These are phyloP conservation scores for Monosporascus sp. DNA, from an alignment of 2,329 filamentous ascomycete genomes.

Conservation along the genomic window DNA sequence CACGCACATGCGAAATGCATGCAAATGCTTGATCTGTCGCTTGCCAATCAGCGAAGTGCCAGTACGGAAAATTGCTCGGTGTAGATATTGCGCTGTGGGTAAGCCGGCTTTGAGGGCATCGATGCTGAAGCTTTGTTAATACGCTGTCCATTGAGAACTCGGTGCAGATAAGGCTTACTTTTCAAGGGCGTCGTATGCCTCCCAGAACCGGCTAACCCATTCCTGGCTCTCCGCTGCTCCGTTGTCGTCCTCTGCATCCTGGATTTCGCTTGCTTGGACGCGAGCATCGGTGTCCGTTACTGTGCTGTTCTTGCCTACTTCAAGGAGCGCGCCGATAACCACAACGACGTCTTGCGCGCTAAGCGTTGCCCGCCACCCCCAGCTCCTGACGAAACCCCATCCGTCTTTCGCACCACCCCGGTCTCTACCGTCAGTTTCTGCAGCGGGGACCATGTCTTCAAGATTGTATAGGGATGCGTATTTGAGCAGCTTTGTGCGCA, in stretches of 20 bases:
- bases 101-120: constrained; percentile 71
- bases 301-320: constrained; percentile 66
- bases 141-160: constrained; percentile 15
- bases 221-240: constrained; percentile 53
- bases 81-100: constrained; percentile 79
- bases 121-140: constrained; percentile 50
- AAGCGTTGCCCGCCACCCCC: constrained; percentile 94
- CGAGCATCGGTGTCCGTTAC: constrained; percentile 29
- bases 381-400: constrained; percentile 95
- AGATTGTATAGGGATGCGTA: constrained; percentile 92
- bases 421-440: constrained; percentile 64
- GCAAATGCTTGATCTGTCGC: constrained; percentile 85
- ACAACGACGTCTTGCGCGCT: constrained; percentile 94
- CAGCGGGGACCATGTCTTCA: constrained; percentile 82
- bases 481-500: constrained; percentile 80
- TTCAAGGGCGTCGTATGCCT: constrained; percentile 66
- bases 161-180: constrained; percentile 43
- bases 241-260: constrained; percentile 39
- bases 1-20: constrained; percentile 90
- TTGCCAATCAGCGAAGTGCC: constrained; percentile 90
- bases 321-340: constrained; percentile 83
- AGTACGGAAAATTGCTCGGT: constrained; percentile 88
- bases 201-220: constrained; percentile 65
- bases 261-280: constrained; percentile 25
- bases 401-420: constrained; percentile 75